These are phyloP conservation scores for Colletotrichum musae DNA, from an alignment of 2,329 filamentous ascomycete genomes.

Conservation along the genomic window DNA sequence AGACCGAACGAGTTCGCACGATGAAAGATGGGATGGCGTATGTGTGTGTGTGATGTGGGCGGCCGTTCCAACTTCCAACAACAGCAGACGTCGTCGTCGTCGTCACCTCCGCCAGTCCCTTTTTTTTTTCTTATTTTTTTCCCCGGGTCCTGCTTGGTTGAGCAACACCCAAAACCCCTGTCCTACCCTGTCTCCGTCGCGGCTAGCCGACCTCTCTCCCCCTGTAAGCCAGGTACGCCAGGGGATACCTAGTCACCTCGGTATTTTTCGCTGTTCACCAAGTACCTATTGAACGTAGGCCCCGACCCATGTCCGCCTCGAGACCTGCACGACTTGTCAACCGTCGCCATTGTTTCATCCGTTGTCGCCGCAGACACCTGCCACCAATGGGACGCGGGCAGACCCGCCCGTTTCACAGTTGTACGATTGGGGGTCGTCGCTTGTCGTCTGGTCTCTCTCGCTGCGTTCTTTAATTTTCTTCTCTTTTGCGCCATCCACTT, in stretches of 20 bases:
- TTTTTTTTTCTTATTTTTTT: background rate
- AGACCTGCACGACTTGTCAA: conserved; percentile 38
- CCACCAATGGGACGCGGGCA: conserved; percentile 17
- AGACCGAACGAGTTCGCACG: background rate
- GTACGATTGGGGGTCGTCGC: conserved; percentile 25
- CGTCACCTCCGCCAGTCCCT: conserved; percentile 19
- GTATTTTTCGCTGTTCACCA: background rate
- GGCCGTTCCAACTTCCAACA: too few species aligned
- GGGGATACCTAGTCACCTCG: too few species aligned
- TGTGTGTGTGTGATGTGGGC: conserved; percentile 1
- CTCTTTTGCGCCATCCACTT: too few species aligned
- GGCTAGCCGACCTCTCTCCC: too few species aligned
- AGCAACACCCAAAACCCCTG: too few species aligned
- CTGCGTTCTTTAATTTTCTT: background rate
- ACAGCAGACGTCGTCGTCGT: background rate
- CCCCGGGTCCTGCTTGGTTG: background rate
- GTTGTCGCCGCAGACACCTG: conserved; percentile 5
- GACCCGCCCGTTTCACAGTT: conserved; percentile 30
- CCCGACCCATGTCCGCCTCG: conserved; percentile 4
- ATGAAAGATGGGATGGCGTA: conserved; percentile 23
- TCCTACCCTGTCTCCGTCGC: too few species aligned
- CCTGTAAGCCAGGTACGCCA: too few species aligned
- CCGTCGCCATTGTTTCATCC: conserved; percentile 37
- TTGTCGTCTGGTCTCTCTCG: conserved; percentile 18
- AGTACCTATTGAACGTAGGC: background rate